Evolutionary conservation across 1,284 basidiomycete genomes (phyloP).

Genomic region (Austropuccinia psidii): DNA sequence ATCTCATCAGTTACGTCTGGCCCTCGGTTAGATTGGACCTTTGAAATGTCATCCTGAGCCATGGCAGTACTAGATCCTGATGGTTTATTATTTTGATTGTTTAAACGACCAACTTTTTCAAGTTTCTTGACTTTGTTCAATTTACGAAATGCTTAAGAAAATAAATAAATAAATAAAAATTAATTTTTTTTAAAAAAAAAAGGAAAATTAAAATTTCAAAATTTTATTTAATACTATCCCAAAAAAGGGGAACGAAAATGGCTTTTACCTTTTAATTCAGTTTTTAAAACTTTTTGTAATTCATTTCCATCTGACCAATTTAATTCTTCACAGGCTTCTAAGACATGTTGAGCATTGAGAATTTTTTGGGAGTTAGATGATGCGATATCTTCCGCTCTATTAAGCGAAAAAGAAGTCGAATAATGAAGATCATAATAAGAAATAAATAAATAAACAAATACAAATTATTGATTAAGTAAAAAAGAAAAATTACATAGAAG

Average conservation of each 20-base stretch:
- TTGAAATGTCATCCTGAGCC: not conserved
- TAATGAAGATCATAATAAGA: not conserved
- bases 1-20: not conserved
- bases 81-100: too few relatives aligned
- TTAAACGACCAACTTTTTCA: slow-evolving; percentile 1
- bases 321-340: slow-evolving; percentile 25
- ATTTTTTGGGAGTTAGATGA: slow-evolving; percentile 19
- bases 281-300: slow-evolving; percentile 1
- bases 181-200: not conserved
- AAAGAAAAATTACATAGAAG: slow-evolving; percentile 4
- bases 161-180: not conserved
- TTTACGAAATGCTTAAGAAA: slow-evolving; percentile 17
- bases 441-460: not conserved
- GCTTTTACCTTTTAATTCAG: slow-evolving; percentile 10
- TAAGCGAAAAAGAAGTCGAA: not conserved
- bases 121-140: slow-evolving; percentile 22
- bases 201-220: not conserved
- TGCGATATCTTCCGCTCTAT: slow-evolving; percentile 23
- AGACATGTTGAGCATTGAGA: slow-evolving; percentile 23
- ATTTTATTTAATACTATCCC: not conserved
- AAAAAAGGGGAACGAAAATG: not conserved
- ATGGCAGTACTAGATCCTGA: not conserved
- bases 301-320: slow-evolving; percentile 23
- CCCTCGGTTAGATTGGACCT: not conserved
- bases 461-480: not conserved